Conservation (phyloP, 1,284 basidiomycete species). For the Exobasidium rhododendri region DNA sequence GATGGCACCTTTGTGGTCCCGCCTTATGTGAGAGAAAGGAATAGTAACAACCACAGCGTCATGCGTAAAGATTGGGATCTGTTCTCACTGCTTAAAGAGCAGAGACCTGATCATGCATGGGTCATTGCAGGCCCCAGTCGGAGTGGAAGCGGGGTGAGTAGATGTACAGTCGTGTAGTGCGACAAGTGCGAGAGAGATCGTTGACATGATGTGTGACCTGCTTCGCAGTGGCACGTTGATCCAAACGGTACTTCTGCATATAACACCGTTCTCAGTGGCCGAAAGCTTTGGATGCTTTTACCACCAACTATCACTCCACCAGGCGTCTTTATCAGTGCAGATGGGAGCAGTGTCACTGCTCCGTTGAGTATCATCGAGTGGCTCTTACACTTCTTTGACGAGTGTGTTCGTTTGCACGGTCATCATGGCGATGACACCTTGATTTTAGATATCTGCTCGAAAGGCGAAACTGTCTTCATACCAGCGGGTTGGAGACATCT, state of each 20-base stretch:
- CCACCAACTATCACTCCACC: conserved; percentile 56
- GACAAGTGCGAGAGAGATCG: too few relatives aligned
- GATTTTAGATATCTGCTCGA: conserved; percentile 55
- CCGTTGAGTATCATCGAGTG: conserved; percentile 56
- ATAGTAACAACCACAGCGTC: neutral
- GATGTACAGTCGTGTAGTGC: too few relatives aligned
- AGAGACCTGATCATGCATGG: conserved; percentile 32
- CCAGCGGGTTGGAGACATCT: conserved; percentile 53
- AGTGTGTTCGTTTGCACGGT: conserved; percentile 35
- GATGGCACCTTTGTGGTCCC: conserved; percentile 19
- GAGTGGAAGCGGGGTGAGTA: conserved; percentile 16
- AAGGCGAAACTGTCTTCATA: conserved; percentile 55
- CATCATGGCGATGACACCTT: conserved; percentile 47
- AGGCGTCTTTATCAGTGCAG: conserved; percentile 51
- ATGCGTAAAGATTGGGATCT: conserved; percentile 5
- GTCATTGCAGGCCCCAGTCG: conserved; percentile 18
- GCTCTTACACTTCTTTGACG: conserved; percentile 56
- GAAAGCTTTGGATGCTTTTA: conserved; percentile 57
- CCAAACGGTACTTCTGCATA: conserved; percentile 57
- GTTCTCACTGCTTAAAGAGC: conserved; percentile 13
- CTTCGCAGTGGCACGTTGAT: conserved; percentile 53
- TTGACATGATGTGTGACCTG: too few relatives aligned
- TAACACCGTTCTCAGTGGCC: conserved; percentile 57
- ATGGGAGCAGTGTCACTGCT: conserved; percentile 43
- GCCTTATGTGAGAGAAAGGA: neutral